phyloP scores from a whole-genome alignment of 306 rosid genomes.

The Castanea sativa region DNA sequence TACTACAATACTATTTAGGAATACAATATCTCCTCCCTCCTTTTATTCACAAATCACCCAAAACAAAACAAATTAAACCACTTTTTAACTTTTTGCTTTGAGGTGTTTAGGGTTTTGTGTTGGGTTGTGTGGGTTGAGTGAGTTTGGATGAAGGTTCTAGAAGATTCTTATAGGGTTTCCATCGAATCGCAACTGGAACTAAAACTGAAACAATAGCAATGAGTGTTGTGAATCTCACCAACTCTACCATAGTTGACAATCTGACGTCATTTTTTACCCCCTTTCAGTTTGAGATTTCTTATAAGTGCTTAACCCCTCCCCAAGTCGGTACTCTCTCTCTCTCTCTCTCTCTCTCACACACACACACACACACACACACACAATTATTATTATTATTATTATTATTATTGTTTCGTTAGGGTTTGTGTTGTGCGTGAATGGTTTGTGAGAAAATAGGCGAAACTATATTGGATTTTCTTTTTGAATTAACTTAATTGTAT shows the following conservation, averaged over 20 bases:
- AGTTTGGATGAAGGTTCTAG: conserved; percentile 29
- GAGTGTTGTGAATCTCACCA: conserved; percentile 90
- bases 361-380: too few species aligned
- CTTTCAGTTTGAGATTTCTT: conserved; percentile 88
- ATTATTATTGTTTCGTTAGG: neutral
- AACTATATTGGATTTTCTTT: neutral
- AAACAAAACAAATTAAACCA: too few species aligned
- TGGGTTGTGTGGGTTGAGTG: neutral
- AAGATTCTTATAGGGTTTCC: conserved; percentile 19
- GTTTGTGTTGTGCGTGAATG: neutral
- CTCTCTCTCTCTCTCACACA: neutral
- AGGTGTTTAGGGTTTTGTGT: too few species aligned
- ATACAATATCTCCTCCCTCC: too few species aligned
- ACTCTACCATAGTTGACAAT: conserved; percentile 80
- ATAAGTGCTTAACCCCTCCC: conserved; percentile 74
- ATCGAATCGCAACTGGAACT: neutral
- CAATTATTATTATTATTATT: neutral
- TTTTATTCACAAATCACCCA: too few species aligned
- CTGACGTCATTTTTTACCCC: conserved; percentile 74
- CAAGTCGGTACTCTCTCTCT: conserved; percentile 48
- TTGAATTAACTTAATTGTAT: neutral
- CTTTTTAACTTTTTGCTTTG: too few species aligned
- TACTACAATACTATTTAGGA: too few species aligned
- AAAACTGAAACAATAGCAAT: conserved; percentile 33
- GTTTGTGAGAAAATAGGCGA: neutral